Percentiles rank a stretch among this genome's conserved stretches.
These are phyloP conservation scores for Colletotrichum nymphaeae DNA, from an alignment of 2,329 filamentous ascomycete genomes.

Conservation along the genomic window DNA sequence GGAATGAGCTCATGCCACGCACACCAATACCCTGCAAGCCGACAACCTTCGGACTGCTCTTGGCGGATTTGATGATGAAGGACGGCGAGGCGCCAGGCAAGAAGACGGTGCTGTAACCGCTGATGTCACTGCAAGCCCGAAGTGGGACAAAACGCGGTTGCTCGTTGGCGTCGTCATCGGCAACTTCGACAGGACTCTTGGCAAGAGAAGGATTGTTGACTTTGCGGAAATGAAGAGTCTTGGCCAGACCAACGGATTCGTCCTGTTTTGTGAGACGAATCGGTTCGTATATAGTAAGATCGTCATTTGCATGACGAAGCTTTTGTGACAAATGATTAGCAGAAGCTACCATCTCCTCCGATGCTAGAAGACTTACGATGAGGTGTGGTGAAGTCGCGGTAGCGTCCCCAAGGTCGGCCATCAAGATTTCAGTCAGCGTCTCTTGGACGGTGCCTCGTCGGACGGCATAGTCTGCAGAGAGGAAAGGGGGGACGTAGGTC, in stretches of 20 bases:
- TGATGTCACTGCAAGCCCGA: conserved; percentile 71
- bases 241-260: conserved; percentile 57
- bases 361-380: conserved; percentile 69
- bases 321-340: conserved; percentile 46
- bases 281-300: conserved; percentile 89
- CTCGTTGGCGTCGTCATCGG: conserved; percentile 62
- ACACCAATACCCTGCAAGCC: conserved; percentile 76
- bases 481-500: conserved; percentile 79
- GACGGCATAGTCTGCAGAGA: conserved; percentile 77
- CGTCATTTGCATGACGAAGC: conserved; percentile 83
- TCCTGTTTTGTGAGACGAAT: conserved; percentile 62
- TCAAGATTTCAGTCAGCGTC: conserved; percentile 79
- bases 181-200: conserved; percentile 60
- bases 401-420: conserved; percentile 86
- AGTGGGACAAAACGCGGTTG: conserved; percentile 64
- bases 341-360: neutral
- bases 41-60: conserved; percentile 81
- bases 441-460: conserved; percentile 80
- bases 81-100: conserved; percentile 83
- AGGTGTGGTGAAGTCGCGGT: conserved; percentile 80
- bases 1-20: conserved; percentile 78
- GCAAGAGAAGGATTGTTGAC: conserved; percentile 76
- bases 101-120: conserved; percentile 84
- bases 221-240: conserved; percentile 80
- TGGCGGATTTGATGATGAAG: conserved; percentile 85